A percentile compares a stretch with the other conserved stretches of the same genome.
These are phyloP conservation scores for Hymenoscyphus fructigenus DNA, from an alignment of 2,329 filamentous ascomycete species.

Conservation along the genomic window DNA sequence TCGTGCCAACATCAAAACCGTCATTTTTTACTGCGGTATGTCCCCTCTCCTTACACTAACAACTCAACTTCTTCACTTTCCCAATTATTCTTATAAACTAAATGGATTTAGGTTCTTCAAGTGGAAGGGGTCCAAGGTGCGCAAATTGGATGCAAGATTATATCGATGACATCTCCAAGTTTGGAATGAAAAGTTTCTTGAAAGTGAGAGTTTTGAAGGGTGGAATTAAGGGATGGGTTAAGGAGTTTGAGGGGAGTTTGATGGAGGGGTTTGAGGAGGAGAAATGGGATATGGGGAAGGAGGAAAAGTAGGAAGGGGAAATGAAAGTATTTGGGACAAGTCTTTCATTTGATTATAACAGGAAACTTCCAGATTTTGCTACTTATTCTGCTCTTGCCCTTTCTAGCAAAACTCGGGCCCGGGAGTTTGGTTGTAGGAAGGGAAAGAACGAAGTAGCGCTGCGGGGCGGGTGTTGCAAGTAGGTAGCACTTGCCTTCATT, in stretches of 20 bases:
- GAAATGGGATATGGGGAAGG: constrained; percentile 29
- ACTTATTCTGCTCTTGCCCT: no score
- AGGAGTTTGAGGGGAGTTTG: constrained; percentile 45
- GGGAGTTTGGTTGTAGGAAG: background rate
- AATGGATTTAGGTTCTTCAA: constrained; percentile 46
- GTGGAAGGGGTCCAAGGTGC: constrained; percentile 50
- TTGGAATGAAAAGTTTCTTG: constrained; percentile 42
- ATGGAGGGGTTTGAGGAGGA: constrained; percentile 52
- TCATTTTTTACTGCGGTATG: constrained; percentile 58
- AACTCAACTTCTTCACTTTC: background rate
- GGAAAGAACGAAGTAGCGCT: background rate
- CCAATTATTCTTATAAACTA: background rate
- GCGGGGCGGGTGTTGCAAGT: background rate
- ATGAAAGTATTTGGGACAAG: background rate
- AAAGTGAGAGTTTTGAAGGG: constrained; percentile 50
- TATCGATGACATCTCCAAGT: constrained; percentile 45
- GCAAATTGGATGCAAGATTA: constrained; percentile 59
- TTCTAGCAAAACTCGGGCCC: no score
- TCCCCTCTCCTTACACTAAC: background rate
- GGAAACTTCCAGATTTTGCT: background rate
- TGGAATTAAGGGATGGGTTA: constrained; percentile 57
- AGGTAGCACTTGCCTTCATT: background rate
- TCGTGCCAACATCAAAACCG: constrained; percentile 46
- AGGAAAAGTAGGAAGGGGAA: background rate
- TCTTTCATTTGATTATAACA: background rate